Percentiles rank a stretch among this genome's conserved stretches.
phyloP scores from a whole-genome alignment of 768 basidiomycete genomes.

The Phylloporus rhodoxanthus region DNA sequence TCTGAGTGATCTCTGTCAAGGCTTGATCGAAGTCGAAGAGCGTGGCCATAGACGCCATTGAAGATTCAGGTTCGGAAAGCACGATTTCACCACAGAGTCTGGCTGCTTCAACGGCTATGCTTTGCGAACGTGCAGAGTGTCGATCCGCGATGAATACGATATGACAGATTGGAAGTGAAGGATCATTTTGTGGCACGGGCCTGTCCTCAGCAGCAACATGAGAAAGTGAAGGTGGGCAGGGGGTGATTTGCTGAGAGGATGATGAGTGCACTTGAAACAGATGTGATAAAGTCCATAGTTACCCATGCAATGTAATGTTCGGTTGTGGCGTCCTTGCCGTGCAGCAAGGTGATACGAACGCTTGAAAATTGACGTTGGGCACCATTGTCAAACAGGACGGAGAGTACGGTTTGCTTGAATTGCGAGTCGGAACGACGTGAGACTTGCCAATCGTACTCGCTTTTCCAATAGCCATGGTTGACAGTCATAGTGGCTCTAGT shows the following conservation, averaged over 20 bases:
- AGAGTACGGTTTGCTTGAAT: background rate
- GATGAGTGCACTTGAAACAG: slow-evolving; percentile 7
- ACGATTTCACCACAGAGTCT: slow-evolving; percentile 3
- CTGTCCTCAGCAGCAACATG: background rate
- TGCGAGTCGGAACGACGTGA: background rate
- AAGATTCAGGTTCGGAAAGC: background rate
- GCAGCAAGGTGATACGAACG: background rate
- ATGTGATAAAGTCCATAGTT: background rate
- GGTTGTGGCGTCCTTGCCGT: background rate
- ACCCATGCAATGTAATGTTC: background rate
- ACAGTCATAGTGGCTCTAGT: background rate
- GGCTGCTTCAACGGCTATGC: background rate
- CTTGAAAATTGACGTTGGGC: background rate
- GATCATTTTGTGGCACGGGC: background rate
- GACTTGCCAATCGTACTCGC: slow-evolving; percentile 5
- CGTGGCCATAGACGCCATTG: background rate
- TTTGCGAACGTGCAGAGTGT: background rate
- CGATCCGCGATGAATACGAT: background rate
- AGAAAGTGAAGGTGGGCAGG: background rate
- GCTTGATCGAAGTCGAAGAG: slow-evolving; percentile 8
- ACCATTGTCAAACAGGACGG: slow-evolving; percentile 2
- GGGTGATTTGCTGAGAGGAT: background rate
- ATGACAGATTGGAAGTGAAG: background rate
- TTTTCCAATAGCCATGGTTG: slow-evolving; percentile 3
- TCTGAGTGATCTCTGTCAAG: slow-evolving; percentile 6